Conservation (phyloP, 163 green algal species). For the Chloromonas sp. region DNA sequence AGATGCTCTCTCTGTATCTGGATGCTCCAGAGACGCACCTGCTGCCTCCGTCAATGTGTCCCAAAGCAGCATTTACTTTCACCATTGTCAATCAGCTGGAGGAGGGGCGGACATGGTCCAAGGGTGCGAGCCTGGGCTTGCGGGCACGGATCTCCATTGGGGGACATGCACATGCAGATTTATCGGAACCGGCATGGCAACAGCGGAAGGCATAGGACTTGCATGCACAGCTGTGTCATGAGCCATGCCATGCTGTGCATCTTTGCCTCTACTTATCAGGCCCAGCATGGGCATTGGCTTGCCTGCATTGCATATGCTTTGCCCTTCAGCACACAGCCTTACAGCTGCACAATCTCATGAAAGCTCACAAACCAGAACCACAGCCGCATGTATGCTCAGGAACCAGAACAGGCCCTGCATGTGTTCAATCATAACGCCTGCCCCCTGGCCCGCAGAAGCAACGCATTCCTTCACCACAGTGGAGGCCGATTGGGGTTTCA, state of each 20-base stretch:
- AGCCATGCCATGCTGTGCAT: neutral
- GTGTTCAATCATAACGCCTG: too few species aligned
- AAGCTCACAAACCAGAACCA: neutral
- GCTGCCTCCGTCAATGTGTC: constrained; percentile 41
- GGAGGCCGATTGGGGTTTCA: constrained; percentile 94
- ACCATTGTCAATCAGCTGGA: constrained; percentile 55
- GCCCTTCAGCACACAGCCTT: neutral
- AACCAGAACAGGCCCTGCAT: too few species aligned
- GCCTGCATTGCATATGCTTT: neutral
- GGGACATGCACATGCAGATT: too few species aligned
- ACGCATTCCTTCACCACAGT: constrained; percentile 69
- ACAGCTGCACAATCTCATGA: too few species aligned
- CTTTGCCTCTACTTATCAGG: neutral
- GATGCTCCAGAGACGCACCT: constrained; percentile 59
- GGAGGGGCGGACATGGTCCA: constrained; percentile 25
- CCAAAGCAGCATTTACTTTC: constrained; percentile 65
- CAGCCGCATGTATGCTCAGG: too few species aligned
- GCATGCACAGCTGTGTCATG: neutral
- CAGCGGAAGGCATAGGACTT: neutral
- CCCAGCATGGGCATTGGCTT: neutral
- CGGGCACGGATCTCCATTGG: neutral
- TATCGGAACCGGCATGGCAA: neutral
- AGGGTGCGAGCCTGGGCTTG: constrained; percentile 22
- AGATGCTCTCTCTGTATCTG: constrained; percentile 65
- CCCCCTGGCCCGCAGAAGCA: constrained; percentile 51